phyloP scores from a whole-genome alignment of 1,139 yeast species.

The Eremothecium cymbalariae region DNA sequence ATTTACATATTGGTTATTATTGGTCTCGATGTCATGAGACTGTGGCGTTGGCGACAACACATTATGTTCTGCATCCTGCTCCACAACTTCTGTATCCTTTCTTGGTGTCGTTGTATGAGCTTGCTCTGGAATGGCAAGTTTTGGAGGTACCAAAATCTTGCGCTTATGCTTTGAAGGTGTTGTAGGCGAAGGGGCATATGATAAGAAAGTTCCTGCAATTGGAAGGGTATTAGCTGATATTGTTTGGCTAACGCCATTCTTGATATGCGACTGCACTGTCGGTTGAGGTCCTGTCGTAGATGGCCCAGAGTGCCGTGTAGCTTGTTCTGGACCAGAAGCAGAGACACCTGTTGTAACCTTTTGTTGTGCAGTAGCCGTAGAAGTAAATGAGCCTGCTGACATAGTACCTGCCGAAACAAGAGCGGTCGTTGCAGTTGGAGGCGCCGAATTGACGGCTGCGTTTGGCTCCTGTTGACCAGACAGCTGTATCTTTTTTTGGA shows the following conservation, averaged over 20 bases:
- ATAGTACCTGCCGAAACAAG: neutral
- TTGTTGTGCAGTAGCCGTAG: neutral
- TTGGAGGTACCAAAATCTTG: conserved; percentile 31
- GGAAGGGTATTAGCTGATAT: neutral
- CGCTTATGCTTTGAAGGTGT: conserved; percentile 10
- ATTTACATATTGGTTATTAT: conserved; percentile 6
- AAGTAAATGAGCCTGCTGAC: conserved; percentile 4
- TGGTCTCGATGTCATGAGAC: conserved; percentile 9
- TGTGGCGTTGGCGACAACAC: conserved; percentile 21
- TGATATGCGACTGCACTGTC: neutral
- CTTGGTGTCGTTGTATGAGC: conserved; percentile 50
- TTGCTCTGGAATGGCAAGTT: conserved; percentile 52
- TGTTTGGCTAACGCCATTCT: no score
- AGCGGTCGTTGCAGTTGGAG: neutral
- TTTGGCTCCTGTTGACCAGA: conserved; percentile 18
- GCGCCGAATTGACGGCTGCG: conserved; percentile 14
- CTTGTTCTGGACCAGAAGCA: no score
- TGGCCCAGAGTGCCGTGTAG: neutral
- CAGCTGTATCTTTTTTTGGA: conserved; percentile 25
- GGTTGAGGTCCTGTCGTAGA: neutral
- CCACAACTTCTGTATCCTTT: conserved; percentile 20
- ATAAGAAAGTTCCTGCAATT: neutral
- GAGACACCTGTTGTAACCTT: conserved; percentile 1
- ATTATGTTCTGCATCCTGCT: conserved; percentile 17
- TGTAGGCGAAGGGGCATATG: conserved; percentile 2